phyloP scores from a whole-genome alignment of 1,284 basidiomycete species.

The Exsudoporus floridanus region DNA sequence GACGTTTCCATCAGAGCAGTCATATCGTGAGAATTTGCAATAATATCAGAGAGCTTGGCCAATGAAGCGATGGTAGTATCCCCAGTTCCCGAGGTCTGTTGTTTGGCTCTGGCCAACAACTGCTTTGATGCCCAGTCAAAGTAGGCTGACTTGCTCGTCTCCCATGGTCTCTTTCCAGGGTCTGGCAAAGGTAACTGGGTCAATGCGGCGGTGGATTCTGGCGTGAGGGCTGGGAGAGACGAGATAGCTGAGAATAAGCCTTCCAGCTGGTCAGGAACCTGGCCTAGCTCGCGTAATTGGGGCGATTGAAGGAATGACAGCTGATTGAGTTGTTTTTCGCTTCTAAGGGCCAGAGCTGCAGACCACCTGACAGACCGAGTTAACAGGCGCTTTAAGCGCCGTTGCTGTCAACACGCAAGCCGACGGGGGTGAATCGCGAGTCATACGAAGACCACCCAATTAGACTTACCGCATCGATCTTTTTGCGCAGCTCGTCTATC shows the following conservation, averaged over 20 bases:
- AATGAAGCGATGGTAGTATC: slow-evolving; percentile 30
- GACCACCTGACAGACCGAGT: slow-evolving; percentile 49
- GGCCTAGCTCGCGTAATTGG: slow-evolving; percentile 34
- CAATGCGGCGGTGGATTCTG: slow-evolving; percentile 42
- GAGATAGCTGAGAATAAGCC: slow-evolving; percentile 48
- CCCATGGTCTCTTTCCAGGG: slow-evolving; percentile 70
- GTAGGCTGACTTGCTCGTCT: slow-evolving; percentile 64
- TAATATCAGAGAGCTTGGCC: slow-evolving; percentile 24
- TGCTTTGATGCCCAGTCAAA: slow-evolving; percentile 64
- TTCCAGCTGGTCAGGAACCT: slow-evolving; percentile 40
- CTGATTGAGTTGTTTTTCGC: slow-evolving; percentile 44
- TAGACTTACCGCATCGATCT: slow-evolving; percentile 58
- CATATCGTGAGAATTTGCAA: slow-evolving; percentile 39
- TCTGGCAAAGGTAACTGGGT: slow-evolving; percentile 44
- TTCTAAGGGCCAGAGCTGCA: slow-evolving; percentile 41
- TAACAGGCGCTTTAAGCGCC: slow-evolving; percentile 54
- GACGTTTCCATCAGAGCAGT: slow-evolving; percentile 28
- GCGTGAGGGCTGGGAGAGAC: slow-evolving; percentile 52
- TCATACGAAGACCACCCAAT: not conserved
- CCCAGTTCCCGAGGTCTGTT: slow-evolving; percentile 35
- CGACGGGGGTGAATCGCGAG: slow-evolving; percentile 3
- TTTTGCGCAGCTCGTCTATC: slow-evolving; percentile 54
- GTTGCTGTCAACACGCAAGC: slow-evolving; percentile 48
- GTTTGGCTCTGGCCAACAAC: slow-evolving; percentile 49
- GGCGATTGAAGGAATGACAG: slow-evolving; percentile 47